Percentiles rank a stretch among this genome's conserved stretches.
phyloP scores from a whole-genome alignment of 306 rosid species.

The Ormosia semicastrata region DNA sequence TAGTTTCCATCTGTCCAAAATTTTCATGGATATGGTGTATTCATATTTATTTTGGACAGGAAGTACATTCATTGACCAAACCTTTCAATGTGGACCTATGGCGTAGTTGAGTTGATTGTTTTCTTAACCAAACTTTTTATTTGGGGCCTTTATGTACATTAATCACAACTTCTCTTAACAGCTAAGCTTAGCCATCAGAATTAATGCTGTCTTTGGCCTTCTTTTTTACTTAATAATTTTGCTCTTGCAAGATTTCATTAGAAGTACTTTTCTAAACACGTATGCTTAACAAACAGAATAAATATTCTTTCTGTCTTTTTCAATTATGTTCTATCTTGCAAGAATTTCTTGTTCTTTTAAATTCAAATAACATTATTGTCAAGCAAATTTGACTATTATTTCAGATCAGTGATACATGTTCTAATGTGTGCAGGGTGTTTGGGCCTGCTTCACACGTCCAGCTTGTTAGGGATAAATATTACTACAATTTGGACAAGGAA shows the following conservation, averaged over 20 bases:
- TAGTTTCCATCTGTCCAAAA: background rate
- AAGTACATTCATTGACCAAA: background rate
- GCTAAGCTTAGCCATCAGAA: background rate
- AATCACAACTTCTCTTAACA: background rate
- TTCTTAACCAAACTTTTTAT: background rate
- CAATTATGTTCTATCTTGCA: background rate
- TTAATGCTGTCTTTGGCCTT: background rate
- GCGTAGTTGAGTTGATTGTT: background rate
- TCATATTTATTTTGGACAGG: background rate
- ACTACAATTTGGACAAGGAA: constrained; percentile 22
- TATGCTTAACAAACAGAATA: background rate
- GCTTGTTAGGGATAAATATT: constrained; percentile 39
- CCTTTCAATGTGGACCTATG: background rate
- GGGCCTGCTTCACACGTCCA: constrained; percentile 39
- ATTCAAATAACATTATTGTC: background rate
- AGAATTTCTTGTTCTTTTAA: background rate
- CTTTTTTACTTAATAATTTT: background rate
- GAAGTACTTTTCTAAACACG: background rate
- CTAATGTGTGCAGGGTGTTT: constrained; percentile 44
- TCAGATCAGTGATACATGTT: background rate
- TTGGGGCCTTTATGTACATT: background rate
- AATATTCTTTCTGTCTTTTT: background rate
- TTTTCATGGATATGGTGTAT: background rate
- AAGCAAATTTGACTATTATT: background rate
- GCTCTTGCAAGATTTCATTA: background rate